A percentile compares a stretch with the other conserved stretches of the same genome.
These are phyloP conservation scores for Claviceps purpurea DNA, from an alignment of 2,329 filamentous ascomycete genomes.

Conservation along the genomic window DNA sequence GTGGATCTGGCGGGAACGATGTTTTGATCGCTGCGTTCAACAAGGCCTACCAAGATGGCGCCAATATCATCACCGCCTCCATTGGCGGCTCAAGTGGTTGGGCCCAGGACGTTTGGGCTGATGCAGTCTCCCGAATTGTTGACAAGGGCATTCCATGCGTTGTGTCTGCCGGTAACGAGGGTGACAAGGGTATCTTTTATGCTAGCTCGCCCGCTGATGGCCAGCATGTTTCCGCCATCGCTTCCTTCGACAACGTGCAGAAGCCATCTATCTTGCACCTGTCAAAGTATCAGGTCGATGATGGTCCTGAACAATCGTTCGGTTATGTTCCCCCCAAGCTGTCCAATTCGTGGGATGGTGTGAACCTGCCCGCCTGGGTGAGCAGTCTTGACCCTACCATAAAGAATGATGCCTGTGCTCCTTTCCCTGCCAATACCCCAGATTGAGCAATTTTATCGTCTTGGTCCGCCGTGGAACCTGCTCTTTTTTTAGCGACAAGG, in stretches of 20 bases:
- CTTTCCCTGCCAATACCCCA: too few species aligned
- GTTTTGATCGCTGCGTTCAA: constrained; percentile 46
- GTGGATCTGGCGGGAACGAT: constrained; percentile 37
- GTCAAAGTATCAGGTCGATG: constrained; percentile 27
- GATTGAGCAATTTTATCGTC: too few species aligned
- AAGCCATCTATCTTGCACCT: constrained; percentile 29
- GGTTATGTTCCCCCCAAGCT: constrained; percentile 29
- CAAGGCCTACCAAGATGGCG: constrained; percentile 46
- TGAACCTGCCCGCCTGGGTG: too few species aligned
- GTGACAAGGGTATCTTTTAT: constrained; percentile 33
- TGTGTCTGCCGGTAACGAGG: constrained; percentile 39
- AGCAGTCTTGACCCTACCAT: too few species aligned
- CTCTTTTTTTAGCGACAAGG: too few species aligned
- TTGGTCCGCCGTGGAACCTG: too few species aligned
- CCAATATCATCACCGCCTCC: constrained; percentile 42
- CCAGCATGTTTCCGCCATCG: constrained; percentile 32
- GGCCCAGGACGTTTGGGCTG: constrained; percentile 37
- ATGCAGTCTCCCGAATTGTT: constrained; percentile 37
- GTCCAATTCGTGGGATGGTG: constrained; percentile 25
- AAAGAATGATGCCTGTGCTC: too few species aligned
- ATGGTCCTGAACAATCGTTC: constrained; percentile 22
- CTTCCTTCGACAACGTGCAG: constrained; percentile 34
- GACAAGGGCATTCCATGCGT: constrained; percentile 39
- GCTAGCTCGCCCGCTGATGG: constrained; percentile 34
- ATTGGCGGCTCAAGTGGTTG: constrained; percentile 39